Percentiles rank a stretch among this genome's conserved stretches.
Conservation (phyloP, 257 asterid species). For the Prunella vulgaris region DNA sequence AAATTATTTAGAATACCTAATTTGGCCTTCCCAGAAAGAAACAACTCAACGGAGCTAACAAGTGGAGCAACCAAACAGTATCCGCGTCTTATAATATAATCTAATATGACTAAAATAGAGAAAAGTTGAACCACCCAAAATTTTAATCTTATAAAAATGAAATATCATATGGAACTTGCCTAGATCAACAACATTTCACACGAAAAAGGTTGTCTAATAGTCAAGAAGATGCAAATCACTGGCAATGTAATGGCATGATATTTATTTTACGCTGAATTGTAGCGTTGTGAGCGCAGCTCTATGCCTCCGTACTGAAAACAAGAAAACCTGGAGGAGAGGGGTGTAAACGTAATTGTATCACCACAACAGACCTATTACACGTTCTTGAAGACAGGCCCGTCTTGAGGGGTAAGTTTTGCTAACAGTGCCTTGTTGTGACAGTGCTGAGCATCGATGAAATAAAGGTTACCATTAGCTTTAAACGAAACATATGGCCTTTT, state of each 20-base stretch:
- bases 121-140: not conserved
- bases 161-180: not conserved
- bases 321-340: not conserved
- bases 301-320: not conserved
- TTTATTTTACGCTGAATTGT: slow-evolving; percentile 1
- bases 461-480: slow-evolving; percentile 65
- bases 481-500: slow-evolving; percentile 87
- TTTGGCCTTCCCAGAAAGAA: not conserved
- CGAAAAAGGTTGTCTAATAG: not conserved
- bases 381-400: slow-evolving; percentile 67
- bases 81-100: not conserved
- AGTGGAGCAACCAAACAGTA: not conserved
- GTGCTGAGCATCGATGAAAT: slow-evolving; percentile 77
- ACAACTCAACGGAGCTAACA: not conserved
- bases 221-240: not conserved
- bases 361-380: not conserved
- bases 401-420: slow-evolving; percentile 74
- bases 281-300: not conserved
- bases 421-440: slow-evolving; percentile 82
- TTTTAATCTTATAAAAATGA: not conserved
- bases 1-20: not conserved
- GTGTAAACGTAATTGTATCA: not conserved
- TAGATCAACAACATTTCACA: not conserved
- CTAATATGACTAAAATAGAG: not conserved
- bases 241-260: not conserved